A percentile compares a stretch with the other conserved stretches of the same genome.
Evolutionary conservation across 2,329 filamentous ascomycete genomes (phyloP).

Genomic region (Ascochyta pisi): DNA sequence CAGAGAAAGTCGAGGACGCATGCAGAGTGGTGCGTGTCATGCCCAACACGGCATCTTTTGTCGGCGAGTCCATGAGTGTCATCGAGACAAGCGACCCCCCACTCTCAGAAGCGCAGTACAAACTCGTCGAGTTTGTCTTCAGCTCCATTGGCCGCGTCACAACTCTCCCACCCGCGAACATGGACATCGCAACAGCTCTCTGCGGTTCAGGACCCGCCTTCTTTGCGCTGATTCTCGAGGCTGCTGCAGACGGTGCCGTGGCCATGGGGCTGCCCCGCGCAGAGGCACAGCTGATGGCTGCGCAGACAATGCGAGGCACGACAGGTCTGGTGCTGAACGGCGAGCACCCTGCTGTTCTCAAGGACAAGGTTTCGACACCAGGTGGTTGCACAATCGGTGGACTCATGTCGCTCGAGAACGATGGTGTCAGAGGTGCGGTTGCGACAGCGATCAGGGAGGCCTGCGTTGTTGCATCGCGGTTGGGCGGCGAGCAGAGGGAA

Average conservation of each 20-base stretch:
- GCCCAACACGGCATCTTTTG: slow-evolving; percentile 82
- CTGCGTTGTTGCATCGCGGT: slow-evolving; percentile 71
- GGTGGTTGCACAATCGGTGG: slow-evolving; percentile 81
- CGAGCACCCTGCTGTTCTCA: slow-evolving; percentile 76
- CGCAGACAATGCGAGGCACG: slow-evolving; percentile 78
- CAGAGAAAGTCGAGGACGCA: slow-evolving; percentile 50
- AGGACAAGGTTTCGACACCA: slow-evolving; percentile 78
- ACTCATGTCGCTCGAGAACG: slow-evolving; percentile 75
- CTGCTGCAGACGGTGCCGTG: slow-evolving; percentile 76
- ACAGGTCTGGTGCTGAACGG: slow-evolving; percentile 72
- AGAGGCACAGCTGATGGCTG: slow-evolving; percentile 78
- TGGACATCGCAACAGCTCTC: slow-evolving; percentile 77
- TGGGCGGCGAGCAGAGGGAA: slow-evolving; percentile 61
- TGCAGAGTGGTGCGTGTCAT: slow-evolving; percentile 78
- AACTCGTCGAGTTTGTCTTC: slow-evolving; percentile 78
- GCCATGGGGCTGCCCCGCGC: slow-evolving; percentile 77
- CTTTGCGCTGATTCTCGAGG: slow-evolving; percentile 77
- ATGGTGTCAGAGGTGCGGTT: slow-evolving; percentile 70
- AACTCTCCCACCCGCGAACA: slow-evolving; percentile 68
- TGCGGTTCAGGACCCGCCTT: slow-evolving; percentile 79
- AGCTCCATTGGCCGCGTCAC: slow-evolving; percentile 74
- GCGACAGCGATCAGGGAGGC: slow-evolving; percentile 74
- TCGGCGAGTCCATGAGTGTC: slow-evolving; percentile 81
- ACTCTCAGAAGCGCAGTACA: slow-evolving; percentile 60
- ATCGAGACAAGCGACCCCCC: slow-evolving; percentile 70